A percentile compares a stretch with the other conserved stretches of the same genome.
Conservation (phyloP, 148 eudicot species). For the Beta vulgaris region DNA sequence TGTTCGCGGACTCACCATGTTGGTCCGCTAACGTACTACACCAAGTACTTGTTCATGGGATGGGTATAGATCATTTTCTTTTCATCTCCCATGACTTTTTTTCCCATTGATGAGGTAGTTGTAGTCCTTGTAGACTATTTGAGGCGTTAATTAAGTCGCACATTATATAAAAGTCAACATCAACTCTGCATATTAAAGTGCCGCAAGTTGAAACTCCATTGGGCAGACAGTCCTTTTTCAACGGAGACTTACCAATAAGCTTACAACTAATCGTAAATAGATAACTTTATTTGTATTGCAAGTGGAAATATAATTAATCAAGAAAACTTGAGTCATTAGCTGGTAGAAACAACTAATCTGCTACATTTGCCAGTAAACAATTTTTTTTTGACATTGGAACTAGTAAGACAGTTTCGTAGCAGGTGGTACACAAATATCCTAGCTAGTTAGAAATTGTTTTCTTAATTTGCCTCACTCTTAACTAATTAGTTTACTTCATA, state of each 20-base stretch:
- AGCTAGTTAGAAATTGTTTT: neutral
- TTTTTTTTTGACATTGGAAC: too few species aligned
- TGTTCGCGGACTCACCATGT: too few species aligned
- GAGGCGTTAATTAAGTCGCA: neutral
- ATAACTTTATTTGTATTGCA: neutral
- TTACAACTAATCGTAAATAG: neutral
- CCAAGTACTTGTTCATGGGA: too few species aligned
- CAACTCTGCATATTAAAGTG: neutral
- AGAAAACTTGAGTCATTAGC: neutral
- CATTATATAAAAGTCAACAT: slow-evolving; percentile 4
- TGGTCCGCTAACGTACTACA: too few species aligned
- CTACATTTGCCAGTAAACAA: slow-evolving; percentile 1
- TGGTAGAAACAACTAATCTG: slow-evolving; percentile 1
- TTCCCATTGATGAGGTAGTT: too few species aligned
- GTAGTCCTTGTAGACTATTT: neutral
- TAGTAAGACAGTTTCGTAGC: slow-evolving; percentile 2
- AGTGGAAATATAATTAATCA: neutral
- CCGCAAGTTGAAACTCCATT: neutral
- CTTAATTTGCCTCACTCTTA: neutral
- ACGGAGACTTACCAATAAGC: neutral
- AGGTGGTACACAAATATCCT: neutral
- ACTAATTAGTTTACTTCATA: neutral
- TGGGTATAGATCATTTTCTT: too few species aligned
- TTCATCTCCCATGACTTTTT: too few species aligned
- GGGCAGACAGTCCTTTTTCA: neutral